Conservation (phyloP, 495 filamentous ascomycete genomes). For the Chaetomium fimeti region DNA sequence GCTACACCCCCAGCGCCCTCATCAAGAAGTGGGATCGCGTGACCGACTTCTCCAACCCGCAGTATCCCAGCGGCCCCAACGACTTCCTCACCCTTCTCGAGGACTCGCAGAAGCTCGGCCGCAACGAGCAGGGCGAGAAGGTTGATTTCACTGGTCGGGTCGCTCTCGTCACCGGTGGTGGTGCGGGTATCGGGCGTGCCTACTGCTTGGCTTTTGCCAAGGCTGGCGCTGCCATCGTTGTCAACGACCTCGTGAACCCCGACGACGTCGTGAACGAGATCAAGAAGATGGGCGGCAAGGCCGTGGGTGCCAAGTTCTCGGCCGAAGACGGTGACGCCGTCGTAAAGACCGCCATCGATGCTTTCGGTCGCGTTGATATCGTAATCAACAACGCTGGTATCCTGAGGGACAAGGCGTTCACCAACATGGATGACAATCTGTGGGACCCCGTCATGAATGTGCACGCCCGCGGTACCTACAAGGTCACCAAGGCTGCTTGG, state of each 20-base stretch:
- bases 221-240: constrained; percentile 83
- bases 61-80: constrained; percentile 80
- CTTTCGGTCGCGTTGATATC: constrained; percentile 90
- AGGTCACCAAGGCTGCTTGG: constrained; percentile 97
- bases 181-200: constrained; percentile 86
- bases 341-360: constrained; percentile 88
- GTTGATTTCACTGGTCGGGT: constrained; percentile 89
- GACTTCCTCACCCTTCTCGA: constrained; percentile 89
- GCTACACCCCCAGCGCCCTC: constrained; percentile 83
- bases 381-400: constrained; percentile 98
- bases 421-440: constrained; percentile 91
- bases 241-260: constrained; percentile 94
- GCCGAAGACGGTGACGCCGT: constrained; percentile 93
- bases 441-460: constrained; percentile 93
- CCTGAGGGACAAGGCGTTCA: constrained; percentile 95
- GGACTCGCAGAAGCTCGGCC: constrained; percentile 73
- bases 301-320: constrained; percentile 88
- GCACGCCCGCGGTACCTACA: constrained; percentile 93
- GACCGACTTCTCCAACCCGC: constrained; percentile 79
- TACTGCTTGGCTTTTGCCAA: constrained; percentile 92
- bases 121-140: constrained; percentile 71
- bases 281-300: constrained; percentile 82
- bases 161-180: constrained; percentile 88
- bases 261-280: constrained; percentile 91
- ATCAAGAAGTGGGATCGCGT: constrained; percentile 86